Evolutionary conservation across 2,329 filamentous ascomycete genomes (phyloP), one percentile per base, ranked within the genome.

Genomic region (Leptographium flavum): DNA sequence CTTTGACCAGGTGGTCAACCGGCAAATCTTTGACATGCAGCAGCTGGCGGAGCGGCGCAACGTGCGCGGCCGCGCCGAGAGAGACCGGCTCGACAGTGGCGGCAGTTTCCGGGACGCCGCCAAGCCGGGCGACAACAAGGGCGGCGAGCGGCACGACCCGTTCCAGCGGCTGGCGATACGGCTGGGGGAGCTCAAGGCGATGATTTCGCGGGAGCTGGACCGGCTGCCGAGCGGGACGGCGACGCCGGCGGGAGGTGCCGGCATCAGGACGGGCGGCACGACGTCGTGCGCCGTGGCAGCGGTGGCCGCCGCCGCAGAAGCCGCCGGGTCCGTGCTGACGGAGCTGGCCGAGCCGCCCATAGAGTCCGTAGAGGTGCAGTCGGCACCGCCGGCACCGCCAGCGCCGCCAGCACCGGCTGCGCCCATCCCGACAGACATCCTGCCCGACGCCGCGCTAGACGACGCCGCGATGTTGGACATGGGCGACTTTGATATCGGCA

Each of bases 1-100:
- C 21, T 54, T 65, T 42, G 57, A 57, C 5, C 46, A 51, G 13
- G 50, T 57, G n/a, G 45, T 64, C 17, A 53, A 58, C 15, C 48
- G 45, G 21, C 57, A 63, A 49, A 54, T 60, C 11, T 17, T 42
- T 11, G 58, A 62, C 36, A 54, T 65, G 51, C 50, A 56, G 30
- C 11, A 44, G 1, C 49, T 60, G 5, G 55, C 58, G 4, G 50
- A 52, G 38, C 42, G 39, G 22, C 54, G 62, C 14, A 48, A 42
- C 31, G 9, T 6, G 17, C 42, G 30, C 15, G 25, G 3, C 8
- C 23, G n/a, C 28, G 25, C 9, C 25, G 28, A 15, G 43, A 33
- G 9, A 33, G 40, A 27, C 23, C 30, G 31, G 21, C 5, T 2
- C 19, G 27, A 32, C 31, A 23, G 23, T 21, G n/a, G 15, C 30